A percentile compares a stretch with the other conserved stretches of the same genome.
phyloP scores from a whole-genome alignment of 1,284 basidiomycete genomes.

The Trametes pubescens region DNA sequence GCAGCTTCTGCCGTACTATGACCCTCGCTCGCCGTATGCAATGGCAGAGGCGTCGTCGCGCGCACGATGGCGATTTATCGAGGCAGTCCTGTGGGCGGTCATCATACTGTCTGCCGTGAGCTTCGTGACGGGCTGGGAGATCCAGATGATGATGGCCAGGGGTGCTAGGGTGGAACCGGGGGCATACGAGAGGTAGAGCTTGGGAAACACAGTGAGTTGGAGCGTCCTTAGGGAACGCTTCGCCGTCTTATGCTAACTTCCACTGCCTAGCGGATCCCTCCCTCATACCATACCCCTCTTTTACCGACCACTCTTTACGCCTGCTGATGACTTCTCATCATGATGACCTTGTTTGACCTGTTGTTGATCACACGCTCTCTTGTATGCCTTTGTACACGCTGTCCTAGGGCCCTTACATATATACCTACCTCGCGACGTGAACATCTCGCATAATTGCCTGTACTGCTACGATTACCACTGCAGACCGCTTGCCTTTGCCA shows the following conservation, averaged over 20 bases:
- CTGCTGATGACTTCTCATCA: too few species aligned
- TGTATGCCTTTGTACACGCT: too few species aligned
- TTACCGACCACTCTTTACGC: too few species aligned
- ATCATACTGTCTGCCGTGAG: conserved; percentile 37
- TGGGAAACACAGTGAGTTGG: not conserved
- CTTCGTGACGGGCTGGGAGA: conserved; percentile 38
- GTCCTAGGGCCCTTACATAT: too few species aligned
- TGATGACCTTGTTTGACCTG: too few species aligned
- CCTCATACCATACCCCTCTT: too few species aligned
- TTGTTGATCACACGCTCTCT: too few species aligned
- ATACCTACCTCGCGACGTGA: too few species aligned
- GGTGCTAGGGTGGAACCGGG: conserved; percentile 23
- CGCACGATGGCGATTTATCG: conserved; percentile 43
- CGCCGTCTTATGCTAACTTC: not conserved
- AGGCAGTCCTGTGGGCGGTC: conserved; percentile 42
- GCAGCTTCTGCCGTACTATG: conserved; percentile 44
- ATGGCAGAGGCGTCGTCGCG: conserved; percentile 38
- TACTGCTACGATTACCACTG: too few species aligned
- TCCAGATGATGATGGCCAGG: conserved; percentile 31
- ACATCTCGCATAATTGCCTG: too few species aligned
- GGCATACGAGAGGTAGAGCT: conserved; percentile 6
- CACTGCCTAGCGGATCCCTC: too few species aligned
- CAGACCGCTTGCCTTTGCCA: not conserved
- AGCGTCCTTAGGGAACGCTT: not conserved
- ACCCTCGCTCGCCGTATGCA: conserved; percentile 43